Conservation (phyloP, 768 basidiomycete genomes). For the Calocybe cyanea region DNA sequence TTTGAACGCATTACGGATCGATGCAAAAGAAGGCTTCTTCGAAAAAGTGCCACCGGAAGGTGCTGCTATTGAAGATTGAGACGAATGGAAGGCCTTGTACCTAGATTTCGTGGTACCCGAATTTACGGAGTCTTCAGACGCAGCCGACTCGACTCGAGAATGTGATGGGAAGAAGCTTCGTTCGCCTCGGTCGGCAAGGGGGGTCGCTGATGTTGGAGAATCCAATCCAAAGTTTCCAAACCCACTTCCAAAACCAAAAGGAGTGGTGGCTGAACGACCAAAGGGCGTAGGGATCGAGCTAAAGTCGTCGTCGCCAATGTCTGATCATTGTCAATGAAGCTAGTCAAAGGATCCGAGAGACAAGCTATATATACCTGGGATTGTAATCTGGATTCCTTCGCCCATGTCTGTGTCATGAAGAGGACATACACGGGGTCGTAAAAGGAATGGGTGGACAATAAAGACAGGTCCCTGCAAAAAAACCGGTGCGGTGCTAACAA, state of each 20-base stretch:
- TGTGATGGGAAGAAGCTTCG: conserved; percentile 64
- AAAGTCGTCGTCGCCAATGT: conserved; percentile 77
- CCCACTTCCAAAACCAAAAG: conserved; percentile 41
- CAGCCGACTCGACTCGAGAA: conserved; percentile 70
- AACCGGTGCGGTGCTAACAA: conserved; percentile 2
- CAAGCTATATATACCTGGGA: conserved; percentile 44
- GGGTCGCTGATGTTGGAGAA: conserved; percentile 61
- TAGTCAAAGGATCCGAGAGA: conserved; percentile 5
- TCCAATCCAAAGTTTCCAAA: conserved; percentile 53
- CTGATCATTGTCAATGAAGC: conserved; percentile 32
- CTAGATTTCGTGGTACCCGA: conserved; percentile 53
- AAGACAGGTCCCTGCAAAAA: conserved; percentile 1
- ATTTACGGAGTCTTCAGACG: conserved; percentile 71
- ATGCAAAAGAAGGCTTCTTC: conserved; percentile 84
- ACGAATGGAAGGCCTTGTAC: conserved; percentile 62
- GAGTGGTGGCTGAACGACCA: conserved; percentile 48
- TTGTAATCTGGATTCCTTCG: conserved; percentile 60
- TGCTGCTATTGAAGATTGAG: conserved; percentile 67
- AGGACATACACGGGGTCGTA: conserved; percentile 16
- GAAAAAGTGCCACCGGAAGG: conserved; percentile 54
- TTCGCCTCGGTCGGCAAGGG: conserved; percentile 48
- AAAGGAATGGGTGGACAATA: conserved; percentile 5
- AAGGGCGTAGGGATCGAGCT: conserved; percentile 62
- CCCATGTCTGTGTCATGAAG: conserved; percentile 26
- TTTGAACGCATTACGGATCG: conserved; percentile 85